Percentiles rank a stretch among this genome's conserved stretches.
Evolutionary conservation across 768 basidiomycete species (phyloP).

Genomic region (Lactarius trivialis): DNA sequence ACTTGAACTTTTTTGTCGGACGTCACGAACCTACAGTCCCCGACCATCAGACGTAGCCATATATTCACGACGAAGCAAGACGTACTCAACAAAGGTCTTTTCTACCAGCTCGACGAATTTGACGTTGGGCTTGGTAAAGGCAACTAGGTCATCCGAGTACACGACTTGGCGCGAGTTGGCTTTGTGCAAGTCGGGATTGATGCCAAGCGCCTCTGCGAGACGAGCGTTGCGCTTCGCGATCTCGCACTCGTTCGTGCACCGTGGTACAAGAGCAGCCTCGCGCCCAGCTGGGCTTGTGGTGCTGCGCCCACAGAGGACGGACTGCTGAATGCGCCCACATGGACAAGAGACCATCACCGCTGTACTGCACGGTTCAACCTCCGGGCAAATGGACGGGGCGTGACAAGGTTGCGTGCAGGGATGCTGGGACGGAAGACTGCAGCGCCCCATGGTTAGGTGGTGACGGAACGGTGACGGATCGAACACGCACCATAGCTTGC

Average conservation of each 20-base stretch:
- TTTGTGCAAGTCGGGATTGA: constrained; percentile 48
- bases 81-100: constrained; percentile 74
- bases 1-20: constrained; percentile 65
- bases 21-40: constrained; percentile 47
- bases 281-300: constrained; percentile 40
- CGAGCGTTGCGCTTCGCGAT: constrained; percentile 82
- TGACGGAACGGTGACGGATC: not conserved
- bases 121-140: constrained; percentile 51
- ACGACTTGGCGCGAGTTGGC: constrained; percentile 33
- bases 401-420: constrained; percentile 79
- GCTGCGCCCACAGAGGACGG: constrained; percentile 63
- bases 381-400: constrained; percentile 79
- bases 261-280: constrained; percentile 39
- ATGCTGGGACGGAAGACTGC: constrained; percentile 62
- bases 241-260: constrained; percentile 79
- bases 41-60: constrained; percentile 5
- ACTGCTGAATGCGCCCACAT: constrained; percentile 76
- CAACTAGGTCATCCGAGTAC: constrained; percentile 58
- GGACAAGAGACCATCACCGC: constrained; percentile 66
- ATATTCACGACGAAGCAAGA: constrained; percentile 23
- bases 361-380: constrained; percentile 69
- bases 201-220: constrained; percentile 88
- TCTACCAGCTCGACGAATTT: constrained; percentile 73
- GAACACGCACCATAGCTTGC: constrained; percentile 67
- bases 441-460: not conserved